Evolutionary conservation across 371 early-diverging fungal genomes (phyloP), one percentile per base, ranked within the genome.

Genomic region (Syncephalastrum monosporum): DNA sequence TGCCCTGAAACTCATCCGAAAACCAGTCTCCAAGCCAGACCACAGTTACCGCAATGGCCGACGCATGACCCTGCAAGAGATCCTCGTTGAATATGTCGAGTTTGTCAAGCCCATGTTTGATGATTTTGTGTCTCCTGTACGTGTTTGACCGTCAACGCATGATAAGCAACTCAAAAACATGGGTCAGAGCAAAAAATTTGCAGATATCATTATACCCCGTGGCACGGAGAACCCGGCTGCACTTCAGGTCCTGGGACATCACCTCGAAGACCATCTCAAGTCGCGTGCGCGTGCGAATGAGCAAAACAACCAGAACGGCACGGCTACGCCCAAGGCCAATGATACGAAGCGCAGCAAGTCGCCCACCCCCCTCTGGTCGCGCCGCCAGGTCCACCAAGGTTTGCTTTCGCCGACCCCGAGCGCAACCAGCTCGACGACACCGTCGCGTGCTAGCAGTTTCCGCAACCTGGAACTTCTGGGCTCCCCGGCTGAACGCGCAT

Each of bases 131-230:
- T 75, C 81, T 60, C 93, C 94, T 16, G 85, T 84, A 75, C 63
- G 74, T 61, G 8, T 3, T 61, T 10, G 38, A 7, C 4, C 42
- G 4, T 0, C 4, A 7, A 25, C 17, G 1, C 14, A 14, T 14
- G 15, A 44, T 19, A 4, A 3, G 25, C 44, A 10, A 4, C 42
- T 51, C 47, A 49, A 42, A 49, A 42, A 23, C 46, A 23, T 24
- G 10, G 38, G 7, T 27, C 71, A 88, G 83, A 83, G 90, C 16
- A 92, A 91, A 65, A 87, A 90, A 53, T 88, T 79, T 67, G 94
- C 93, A 1, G 92, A 94, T 57, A 87, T 94, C 44, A 86, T 94
- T 50, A 86, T 93, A 51, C 93, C 95, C n/a, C 83, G 90, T 27
- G 93, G 93, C 42, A 72, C 74, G 29, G 82, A 84, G 16, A 93